A percentile compares a stretch with the other conserved stretches of the same genome.
These are phyloP conservation scores for Fusarium burgessii DNA, from an alignment of 2,329 filamentous ascomycete species.

Conservation along the genomic window DNA sequence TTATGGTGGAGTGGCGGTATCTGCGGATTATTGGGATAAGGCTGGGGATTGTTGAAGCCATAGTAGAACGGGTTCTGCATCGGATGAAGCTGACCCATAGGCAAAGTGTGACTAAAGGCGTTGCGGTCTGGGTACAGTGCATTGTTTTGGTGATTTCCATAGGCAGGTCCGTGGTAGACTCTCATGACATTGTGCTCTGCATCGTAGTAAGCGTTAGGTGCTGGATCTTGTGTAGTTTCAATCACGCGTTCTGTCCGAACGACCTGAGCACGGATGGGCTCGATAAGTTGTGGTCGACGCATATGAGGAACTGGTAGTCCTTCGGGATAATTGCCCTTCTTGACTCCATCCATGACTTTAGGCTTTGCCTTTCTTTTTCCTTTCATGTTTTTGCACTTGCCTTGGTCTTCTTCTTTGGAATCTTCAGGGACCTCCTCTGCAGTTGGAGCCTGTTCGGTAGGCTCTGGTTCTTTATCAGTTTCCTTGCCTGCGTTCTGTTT, in stretches of 20 bases:
- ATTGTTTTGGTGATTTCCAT: conserved; percentile 61
- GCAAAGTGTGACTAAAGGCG: conserved; percentile 49
- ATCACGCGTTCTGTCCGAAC: conserved; percentile 68
- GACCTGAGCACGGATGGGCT: conserved; percentile 61
- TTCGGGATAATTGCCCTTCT: conserved; percentile 45
- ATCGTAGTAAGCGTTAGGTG: conserved; percentile 71
- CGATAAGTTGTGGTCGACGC: conserved; percentile 59
- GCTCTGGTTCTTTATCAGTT: conserved; percentile 15
- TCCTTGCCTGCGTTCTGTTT: conserved; percentile 34
- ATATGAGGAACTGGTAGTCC: conserved; percentile 48
- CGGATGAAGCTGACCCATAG: conserved; percentile 59
- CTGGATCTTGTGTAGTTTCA: conserved; percentile 64
- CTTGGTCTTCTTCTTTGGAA: conserved; percentile 33
- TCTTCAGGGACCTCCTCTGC: conserved; percentile 15
- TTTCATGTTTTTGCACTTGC: conserved; percentile 28
- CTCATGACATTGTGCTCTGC: conserved; percentile 63
- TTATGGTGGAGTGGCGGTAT: conserved; percentile 26
- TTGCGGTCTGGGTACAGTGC: conserved; percentile 60
- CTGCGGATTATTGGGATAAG: conserved; percentile 39
- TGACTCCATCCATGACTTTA: conserved; percentile 35
- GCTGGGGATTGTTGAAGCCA: conserved; percentile 50
- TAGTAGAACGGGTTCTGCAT: conserved; percentile 57
- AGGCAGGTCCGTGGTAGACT: conserved; percentile 68
- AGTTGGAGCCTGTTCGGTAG: conserved; percentile 14
- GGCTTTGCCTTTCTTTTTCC: conserved; percentile 24